Base-by-base conservation (phyloP, 768 basidiomycete species). In the Lentinula lateritia region DNA sequence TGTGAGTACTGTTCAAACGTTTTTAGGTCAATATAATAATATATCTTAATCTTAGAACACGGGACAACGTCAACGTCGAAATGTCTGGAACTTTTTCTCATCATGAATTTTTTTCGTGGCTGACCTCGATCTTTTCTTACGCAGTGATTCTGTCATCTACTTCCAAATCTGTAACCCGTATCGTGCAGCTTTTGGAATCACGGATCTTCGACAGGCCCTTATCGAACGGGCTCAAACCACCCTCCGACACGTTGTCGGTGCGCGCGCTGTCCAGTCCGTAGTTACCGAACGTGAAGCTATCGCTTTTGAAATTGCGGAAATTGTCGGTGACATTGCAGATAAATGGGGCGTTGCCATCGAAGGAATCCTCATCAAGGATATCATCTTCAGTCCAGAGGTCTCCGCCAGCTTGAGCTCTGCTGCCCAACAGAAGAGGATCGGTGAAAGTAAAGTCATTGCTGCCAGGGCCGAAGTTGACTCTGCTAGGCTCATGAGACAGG, bases 321-420 rank as follows among this genome's bases (percentile, higher is more conserved):
- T 97, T 61, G 93, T 98, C 35, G 91, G 89, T 32, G 90, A 94
- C 72, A 83, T 94, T 48, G 91, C 92, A 15, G 92, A 93, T 76
- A 93, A 93, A 72, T 98, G 96, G 96, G 96, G 96, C 72, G 96
- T 98, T 46, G 82, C 90, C 34, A 95, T 98, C 72, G 96, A 98
- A 73, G 92, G 92, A 56, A 95, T 98, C 76, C 86, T 97, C 71
- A 92, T 93, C 79, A 93, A 93, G 77, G 92, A 93, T 72, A 93
- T 95, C 75, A 89, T 95, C 75, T 97, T 98, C 82, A 90, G 89
- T 58, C 64, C 89, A 52, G 96, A 98, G 62, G 85, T 99, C 16
- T 87, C 94, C 57, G 88, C 93, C 8, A 93, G 92, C 16, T 82
- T 99, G 53, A 96, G 94, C 12, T 92, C 90, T 65, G 96, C 96